Base-by-base conservation (phyloP, 768 basidiomycete genomes). In the Suillus weaverae region DNA sequence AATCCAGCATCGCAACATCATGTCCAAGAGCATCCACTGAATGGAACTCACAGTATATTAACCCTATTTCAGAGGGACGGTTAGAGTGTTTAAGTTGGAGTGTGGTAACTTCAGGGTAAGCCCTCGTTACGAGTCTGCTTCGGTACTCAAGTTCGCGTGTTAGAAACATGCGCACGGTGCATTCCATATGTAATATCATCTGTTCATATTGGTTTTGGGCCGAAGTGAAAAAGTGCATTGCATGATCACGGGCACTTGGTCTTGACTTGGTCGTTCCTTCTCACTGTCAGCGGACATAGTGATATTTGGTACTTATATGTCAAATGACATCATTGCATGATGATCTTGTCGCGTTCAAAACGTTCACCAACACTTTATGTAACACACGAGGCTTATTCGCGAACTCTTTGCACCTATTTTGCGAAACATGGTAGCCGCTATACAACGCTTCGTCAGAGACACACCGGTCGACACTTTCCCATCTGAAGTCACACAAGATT, bases 391-490 rank as follows among this genome's bases (percentile, higher is more conserved):
- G 18, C 41, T 18, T 43, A 18, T 18, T 18, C 51, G 13, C 53
- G 10, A 20, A 33, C 5, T 54, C 32, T 18, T 54, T 35, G 32
- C 53, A 54, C 20, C 20, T 13, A 54, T 33, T 13, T 16, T 32
- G 2, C 11, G 18, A 33, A 39, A 57, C 55, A 55, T 55, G 48
- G 35, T 35, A 18, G 32, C 22, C 14, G 6, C 62, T 53, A 61
- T 38, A 9, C 76, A 74, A 48, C 71, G 64, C 18, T 77, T 75
- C 16, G 68, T 75, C 26, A 73, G 76, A 22, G 64, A 73, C 62
- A 69, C 68, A 22, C 72, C 71, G n/a, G 69, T 76, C 43, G 68
- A 73, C 9, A 9, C 62, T 20, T 68, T 75, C 16, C 68, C 74
- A 8, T 20, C 61, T 16, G 70, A 70, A 48, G 66, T 64, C 10